Base-by-base conservation (phyloP, 768 basidiomycete genomes). In the Steccherinum ochraceum region DNA sequence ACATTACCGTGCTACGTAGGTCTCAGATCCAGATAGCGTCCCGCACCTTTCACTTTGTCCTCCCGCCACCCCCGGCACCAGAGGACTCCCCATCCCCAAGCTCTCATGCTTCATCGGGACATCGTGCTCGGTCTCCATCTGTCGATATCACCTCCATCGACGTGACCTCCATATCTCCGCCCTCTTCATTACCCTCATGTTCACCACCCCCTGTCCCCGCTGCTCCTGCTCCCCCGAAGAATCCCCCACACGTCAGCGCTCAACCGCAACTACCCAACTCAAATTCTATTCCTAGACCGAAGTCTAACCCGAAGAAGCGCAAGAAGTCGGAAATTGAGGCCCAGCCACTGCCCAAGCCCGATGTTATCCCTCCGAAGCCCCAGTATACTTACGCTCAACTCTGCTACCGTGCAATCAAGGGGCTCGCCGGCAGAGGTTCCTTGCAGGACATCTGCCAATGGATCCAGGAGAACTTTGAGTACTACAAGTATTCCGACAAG, bases 11-110 rank as follows among this genome's bases (percentile, higher is more conserved):
- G 25, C 2, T 61, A 11, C 35, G 41, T 23, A 93, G 93, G 64
- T 93, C 93, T 50, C 89, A 91, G 70, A 90, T 96, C 53, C 93
- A 97, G 73, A 98, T 99, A 62, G 91, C 95, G 19, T 93, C 95
- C 24, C 86, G 95, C 52, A 93, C 91, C 21, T 99, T 99, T 69
- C 86, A 93, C 65, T 99, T 99, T 62, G 84, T 97, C 50, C 83
- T 99, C 12, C 96, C 96, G 26, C 93, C 93, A 1, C 84, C 89
- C 0, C 79, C 84, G 2, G 83, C 86, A 5, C 84, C 86, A 40
- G 87, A 89, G 63, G 85, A 89, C 63, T 83, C 86, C 5, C 86
- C 86, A 5, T 87, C 88, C 3, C 88, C 86, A 1, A 89, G 84
- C 51, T 89, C 89, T 0, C 77, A 79, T 52, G 83, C 83, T 5